Evolutionary conservation across 176 grass and related monocot genomes (phyloP).

Genomic region (Stipa capillata): DNA sequence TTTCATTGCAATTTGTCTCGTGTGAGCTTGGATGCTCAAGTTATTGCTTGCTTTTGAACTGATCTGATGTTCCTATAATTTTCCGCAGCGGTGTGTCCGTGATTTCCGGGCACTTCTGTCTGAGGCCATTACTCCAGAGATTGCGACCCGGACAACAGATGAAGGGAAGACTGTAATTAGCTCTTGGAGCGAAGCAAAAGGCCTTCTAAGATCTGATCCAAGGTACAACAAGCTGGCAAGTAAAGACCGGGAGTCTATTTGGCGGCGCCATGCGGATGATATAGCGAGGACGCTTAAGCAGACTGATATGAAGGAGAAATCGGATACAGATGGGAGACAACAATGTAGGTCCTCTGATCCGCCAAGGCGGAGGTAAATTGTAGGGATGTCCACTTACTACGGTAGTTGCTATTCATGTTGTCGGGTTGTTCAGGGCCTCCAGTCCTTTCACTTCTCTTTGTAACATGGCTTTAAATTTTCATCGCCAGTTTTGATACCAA

Average conservation of each 20-base stretch:
- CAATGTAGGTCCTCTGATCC: conserved; percentile 34
- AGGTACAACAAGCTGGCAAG: conserved; percentile 70
- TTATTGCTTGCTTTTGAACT: conserved; percentile 3
- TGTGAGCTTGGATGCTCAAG: not conserved
- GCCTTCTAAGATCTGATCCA: conserved; percentile 57
- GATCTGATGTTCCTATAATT: conserved; percentile 10
- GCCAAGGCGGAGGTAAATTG: conserved; percentile 49
- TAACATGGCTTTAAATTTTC: not conserved
- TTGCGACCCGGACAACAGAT: conserved; percentile 29
- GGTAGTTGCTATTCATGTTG: not conserved
- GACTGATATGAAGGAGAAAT: conserved; percentile 30
- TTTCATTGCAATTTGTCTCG: not conserved
- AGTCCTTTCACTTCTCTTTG: not conserved
- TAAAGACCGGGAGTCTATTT: conserved; percentile 81
- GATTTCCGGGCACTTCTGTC: conserved; percentile 62
- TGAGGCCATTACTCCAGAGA: conserved; percentile 63
- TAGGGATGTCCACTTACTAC: not conserved
- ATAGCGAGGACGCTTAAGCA: conserved; percentile 51
- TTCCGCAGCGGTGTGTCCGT: conserved; percentile 43
- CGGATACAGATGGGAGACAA: conserved; percentile 41
- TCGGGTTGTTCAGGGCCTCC: not conserved
- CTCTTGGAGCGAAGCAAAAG: conserved; percentile 92
- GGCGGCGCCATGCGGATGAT: conserved; percentile 64
- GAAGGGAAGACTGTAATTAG: conserved; percentile 54
- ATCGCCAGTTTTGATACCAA: not conserved